A percentile compares a stretch with the other conserved stretches of the same genome.
Evolutionary conservation across 2,329 filamentous ascomycete genomes (phyloP).

Genomic region (Cladosporium sp.): DNA sequence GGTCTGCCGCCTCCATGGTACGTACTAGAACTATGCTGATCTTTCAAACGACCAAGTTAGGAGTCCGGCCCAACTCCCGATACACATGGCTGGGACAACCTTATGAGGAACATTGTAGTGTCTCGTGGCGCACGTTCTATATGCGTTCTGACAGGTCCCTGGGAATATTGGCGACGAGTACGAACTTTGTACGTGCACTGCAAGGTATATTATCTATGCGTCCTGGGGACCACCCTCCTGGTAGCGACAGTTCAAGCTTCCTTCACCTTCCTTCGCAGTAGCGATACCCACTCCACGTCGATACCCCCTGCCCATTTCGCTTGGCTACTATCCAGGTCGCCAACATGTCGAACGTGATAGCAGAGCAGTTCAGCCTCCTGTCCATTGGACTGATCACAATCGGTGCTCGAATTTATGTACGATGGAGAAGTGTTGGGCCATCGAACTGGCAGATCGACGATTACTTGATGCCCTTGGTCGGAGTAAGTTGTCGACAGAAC

Average conservation of each 20-base stretch:
- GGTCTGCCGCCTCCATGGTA: too few relatives aligned
- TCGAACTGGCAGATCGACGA: slow-evolving; percentile 4
- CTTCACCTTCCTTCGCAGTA: background rate
- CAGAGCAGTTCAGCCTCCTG: slow-evolving; percentile 5
- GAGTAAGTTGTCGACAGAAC: background rate
- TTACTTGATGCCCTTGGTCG: slow-evolving; percentile 2
- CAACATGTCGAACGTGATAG: background rate
- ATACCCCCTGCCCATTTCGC: background rate
- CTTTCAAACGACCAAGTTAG: too few relatives aligned
- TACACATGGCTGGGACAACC: too few relatives aligned
- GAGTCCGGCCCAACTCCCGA: too few relatives aligned
- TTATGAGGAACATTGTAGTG: too few relatives aligned
- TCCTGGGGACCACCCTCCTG: too few relatives aligned
- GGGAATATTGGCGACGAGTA: too few relatives aligned
- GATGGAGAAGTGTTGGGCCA: slow-evolving; percentile 2
- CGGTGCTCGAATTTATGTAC: background rate
- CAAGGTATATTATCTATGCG: too few relatives aligned
- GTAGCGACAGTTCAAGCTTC: background rate
- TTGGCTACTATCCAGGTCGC: background rate
- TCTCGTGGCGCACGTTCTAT: too few relatives aligned
- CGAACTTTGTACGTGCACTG: too few relatives aligned
- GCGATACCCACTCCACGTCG: background rate
- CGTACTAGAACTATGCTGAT: too few relatives aligned
- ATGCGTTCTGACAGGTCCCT: too few relatives aligned
- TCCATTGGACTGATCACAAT: slow-evolving; percentile 3